phyloP scores from a whole-genome alignment of 1,139 yeast species.

The Nakaseomyces uthaithaninus region DNA sequence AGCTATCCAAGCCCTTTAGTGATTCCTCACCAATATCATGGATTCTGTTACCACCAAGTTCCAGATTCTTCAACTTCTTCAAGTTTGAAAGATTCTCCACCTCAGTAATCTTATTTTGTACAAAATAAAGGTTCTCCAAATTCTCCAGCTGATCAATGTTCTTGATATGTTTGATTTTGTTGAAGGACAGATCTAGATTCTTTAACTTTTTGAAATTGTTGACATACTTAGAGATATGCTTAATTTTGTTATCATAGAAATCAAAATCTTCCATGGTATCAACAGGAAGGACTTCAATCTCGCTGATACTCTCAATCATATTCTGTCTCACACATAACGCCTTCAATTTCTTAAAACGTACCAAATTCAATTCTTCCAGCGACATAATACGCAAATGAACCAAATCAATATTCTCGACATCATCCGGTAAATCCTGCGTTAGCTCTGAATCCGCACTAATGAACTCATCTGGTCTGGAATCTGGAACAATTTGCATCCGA shows the following conservation, averaged over 20 bases:
- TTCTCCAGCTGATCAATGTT: conserved; percentile 58
- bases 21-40: conserved; percentile 46
- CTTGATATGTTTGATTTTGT: conserved; percentile 80
- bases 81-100: conserved; percentile 62
- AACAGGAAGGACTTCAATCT: conserved; percentile 52
- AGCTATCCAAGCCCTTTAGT: conserved; percentile 39
- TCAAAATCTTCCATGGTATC: conserved; percentile 69
- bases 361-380: conserved; percentile 55
- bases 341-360: conserved; percentile 50
- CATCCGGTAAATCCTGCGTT: conserved; percentile 52
- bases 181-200: conserved; percentile 77
- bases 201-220: conserved; percentile 51
- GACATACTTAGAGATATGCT: conserved; percentile 66
- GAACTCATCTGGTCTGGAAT: conserved; percentile 36
- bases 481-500: conserved; percentile 43
- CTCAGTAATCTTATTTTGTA: conserved; percentile 75
- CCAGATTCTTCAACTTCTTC: conserved; percentile 58
- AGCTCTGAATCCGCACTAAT: conserved; percentile 49
- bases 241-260: conserved; percentile 83
- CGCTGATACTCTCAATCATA: conserved; percentile 63
- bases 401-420: conserved; percentile 62
- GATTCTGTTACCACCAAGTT: conserved; percentile 86
- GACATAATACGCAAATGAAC: conserved; percentile 71
- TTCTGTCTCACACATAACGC: conserved; percentile 77
- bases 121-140: conserved; percentile 67